phyloP scores from a whole-genome alignment of 2,329 filamentous ascomycete species.

The Penicillium expansum region DNA sequence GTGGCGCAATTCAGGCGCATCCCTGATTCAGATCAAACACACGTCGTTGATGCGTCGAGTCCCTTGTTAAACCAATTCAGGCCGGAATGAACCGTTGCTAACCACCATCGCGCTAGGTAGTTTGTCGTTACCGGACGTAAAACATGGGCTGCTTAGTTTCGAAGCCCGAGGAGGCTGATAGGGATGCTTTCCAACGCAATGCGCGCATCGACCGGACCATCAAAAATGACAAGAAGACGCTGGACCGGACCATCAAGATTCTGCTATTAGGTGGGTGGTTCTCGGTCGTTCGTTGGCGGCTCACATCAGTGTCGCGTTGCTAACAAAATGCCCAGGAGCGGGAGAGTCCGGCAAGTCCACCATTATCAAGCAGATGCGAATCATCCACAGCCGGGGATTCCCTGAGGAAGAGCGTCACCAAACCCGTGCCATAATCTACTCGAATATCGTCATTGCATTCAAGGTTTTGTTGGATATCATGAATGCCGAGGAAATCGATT shows the following conservation, averaged over 20 bases:
- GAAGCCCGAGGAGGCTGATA: constrained; percentile 42
- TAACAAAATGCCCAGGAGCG: constrained; percentile 63
- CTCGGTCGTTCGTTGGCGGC: background rate
- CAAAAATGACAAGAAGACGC: constrained; percentile 80
- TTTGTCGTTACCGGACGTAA: constrained; percentile 8
- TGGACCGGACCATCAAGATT: constrained; percentile 88
- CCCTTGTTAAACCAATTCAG: background rate
- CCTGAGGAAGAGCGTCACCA: constrained; percentile 84
- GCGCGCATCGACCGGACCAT: constrained; percentile 81
- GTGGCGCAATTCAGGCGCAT: constrained; percentile 16
- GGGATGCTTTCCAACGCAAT: constrained; percentile 44
- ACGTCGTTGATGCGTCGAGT: constrained; percentile 4
- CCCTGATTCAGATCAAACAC: constrained; percentile 23
- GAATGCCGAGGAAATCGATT: constrained; percentile 76
- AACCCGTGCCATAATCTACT: constrained; percentile 93
- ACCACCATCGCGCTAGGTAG: constrained; percentile 7
- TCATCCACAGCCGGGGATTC: constrained; percentile 93
- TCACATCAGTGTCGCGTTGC: background rate
- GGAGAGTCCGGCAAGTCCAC: constrained; percentile 96
- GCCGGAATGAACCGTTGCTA: constrained; percentile 6
- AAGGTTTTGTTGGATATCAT: constrained; percentile 88
- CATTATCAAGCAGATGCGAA: constrained; percentile 97
- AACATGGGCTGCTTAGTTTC: constrained; percentile 48
- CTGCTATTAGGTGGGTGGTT: constrained; percentile 73
- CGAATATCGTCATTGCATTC: constrained; percentile 89